phyloP scores from a whole-genome alignment of 2,329 filamentous ascomycete genomes.

The Exophiala sp. region DNA sequence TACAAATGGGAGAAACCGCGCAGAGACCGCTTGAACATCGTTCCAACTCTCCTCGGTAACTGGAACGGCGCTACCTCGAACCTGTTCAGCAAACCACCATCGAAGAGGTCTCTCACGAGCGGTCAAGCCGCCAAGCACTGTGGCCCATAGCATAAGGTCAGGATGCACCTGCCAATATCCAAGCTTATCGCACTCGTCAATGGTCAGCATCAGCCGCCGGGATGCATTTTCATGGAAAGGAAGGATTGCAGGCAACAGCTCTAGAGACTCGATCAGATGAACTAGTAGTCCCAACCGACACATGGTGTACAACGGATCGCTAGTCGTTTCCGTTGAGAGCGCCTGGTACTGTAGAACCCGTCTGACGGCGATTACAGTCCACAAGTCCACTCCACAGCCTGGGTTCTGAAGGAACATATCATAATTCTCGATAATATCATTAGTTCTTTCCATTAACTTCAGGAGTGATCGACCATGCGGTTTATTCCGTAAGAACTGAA shows the following conservation, averaged over 20 bases:
- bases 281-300: background rate
- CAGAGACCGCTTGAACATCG: background rate
- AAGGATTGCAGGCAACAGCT: background rate
- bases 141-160: constrained; percentile 1
- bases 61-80: background rate
- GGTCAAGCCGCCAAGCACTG: background rate
- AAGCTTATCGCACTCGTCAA: constrained; percentile 2
- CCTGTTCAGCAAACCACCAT: constrained; percentile 4
- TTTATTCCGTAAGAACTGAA: background rate
- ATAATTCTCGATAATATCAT: background rate
- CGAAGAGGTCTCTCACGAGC: background rate
- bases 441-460: background rate
- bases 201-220: background rate
- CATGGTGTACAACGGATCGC: background rate
- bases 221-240: background rate
- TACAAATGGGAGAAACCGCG: background rate
- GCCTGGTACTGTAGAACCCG: background rate
- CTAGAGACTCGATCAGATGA: constrained; percentile 1
- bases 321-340: background rate
- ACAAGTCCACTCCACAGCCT: background rate
- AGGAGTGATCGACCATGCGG: background rate
- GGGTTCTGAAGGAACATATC: background rate
- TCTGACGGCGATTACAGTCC: background rate
- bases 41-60: background rate
- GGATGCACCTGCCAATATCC: background rate